Percentiles rank a stretch among this genome's conserved stretches.
Conservation (phyloP, 495 filamentous ascomycete species). For the Cercophora scortea region DNA sequence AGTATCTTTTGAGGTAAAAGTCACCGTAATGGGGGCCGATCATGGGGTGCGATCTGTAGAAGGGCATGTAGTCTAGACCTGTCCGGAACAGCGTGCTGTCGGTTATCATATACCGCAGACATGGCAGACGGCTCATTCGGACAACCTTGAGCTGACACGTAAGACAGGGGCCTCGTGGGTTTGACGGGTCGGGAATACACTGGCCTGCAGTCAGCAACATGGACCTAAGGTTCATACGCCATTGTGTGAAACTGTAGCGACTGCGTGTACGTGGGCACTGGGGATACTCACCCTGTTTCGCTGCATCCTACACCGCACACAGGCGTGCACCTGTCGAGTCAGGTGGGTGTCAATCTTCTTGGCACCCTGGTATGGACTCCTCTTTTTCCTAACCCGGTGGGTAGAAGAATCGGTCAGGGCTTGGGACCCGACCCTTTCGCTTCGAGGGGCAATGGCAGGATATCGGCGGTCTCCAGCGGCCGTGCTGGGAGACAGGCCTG, state of each 20-base stretch:
- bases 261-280: too few species aligned
- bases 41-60: constrained; percentile 25
- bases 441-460: constrained; percentile 13
- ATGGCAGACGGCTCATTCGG: constrained; percentile 27
- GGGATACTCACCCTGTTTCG: constrained; percentile 22
- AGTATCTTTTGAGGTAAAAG: constrained; percentile 25
- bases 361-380: constrained; percentile 18
- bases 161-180: constrained; percentile 24
- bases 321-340: constrained; percentile 26
- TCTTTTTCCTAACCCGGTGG: constrained; percentile 16
- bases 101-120: constrained; percentile 33
- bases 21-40: constrained; percentile 28
- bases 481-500: constrained; percentile 5
- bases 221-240: neutral
- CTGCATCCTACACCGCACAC: constrained; percentile 29
- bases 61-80: constrained; percentile 23
- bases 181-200: constrained; percentile 27
- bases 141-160: constrained; percentile 24
- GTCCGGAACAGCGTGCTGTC: constrained; percentile 31
- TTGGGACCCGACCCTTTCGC: constrained; percentile 2
- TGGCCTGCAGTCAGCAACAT: neutral
- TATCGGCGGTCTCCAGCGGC: constrained; percentile 10
- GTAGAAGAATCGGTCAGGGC: constrained; percentile 7
- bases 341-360: constrained; percentile 24
- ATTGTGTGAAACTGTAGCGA: neutral